Percentiles rank a stretch among this genome's conserved stretches.
phyloP scores from a whole-genome alignment of 73 alveolate species.

The Uronychia setigera region DNA sequence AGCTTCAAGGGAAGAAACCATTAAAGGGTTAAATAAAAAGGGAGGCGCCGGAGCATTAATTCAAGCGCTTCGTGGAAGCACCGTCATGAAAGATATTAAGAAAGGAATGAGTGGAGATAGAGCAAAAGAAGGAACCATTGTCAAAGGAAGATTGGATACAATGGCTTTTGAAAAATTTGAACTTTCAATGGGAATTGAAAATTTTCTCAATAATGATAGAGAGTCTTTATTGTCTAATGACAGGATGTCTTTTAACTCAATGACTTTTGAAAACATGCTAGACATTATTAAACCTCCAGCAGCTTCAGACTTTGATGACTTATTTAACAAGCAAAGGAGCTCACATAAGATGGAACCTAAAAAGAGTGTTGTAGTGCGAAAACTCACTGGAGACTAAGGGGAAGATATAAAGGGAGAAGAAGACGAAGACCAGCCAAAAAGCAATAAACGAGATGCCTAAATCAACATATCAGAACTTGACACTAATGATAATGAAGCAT shows the following conservation, averaged over 20 bases:
- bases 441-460: background rate
- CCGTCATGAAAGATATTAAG: too few species aligned
- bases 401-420: background rate
- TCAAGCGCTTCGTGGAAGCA: background rate
- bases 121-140: background rate
- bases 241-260: background rate
- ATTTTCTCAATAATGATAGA: background rate
- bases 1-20: too few species aligned
- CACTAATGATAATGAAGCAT: background rate
- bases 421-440: background rate
- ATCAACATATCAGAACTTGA: background rate
- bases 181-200: background rate
- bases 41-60: background rate
- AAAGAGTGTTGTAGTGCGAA: background rate
- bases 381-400: background rate
- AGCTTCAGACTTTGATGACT: background rate
- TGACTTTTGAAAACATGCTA: background rate
- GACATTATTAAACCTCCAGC: background rate
- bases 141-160: background rate
- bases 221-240: background rate
- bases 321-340: background rate
- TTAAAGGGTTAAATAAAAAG: background rate
- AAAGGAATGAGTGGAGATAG: background rate
- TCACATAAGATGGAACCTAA: background rate
- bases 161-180: background rate